Evolutionary conservation across 345 rosid genomes (phyloP).

Genomic region (Raphanus sativus): DNA sequence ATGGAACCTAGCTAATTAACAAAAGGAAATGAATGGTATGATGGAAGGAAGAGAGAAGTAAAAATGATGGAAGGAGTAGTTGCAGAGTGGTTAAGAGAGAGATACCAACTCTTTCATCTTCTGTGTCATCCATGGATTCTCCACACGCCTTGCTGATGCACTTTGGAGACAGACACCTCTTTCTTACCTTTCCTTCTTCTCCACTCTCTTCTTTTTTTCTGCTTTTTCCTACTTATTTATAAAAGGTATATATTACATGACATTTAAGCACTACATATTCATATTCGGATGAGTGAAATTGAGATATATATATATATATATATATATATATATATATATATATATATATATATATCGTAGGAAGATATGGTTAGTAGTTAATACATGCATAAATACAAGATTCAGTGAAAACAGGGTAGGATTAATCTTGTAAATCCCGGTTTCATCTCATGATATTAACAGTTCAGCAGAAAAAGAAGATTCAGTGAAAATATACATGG

Average conservation of each 20-base stretch:
- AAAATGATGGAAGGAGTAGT: slow-evolving; percentile 14
- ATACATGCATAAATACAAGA: slow-evolving; percentile 6
- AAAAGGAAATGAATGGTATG: not conserved
- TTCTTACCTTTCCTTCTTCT: slow-evolving; percentile 34
- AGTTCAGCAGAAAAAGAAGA: not conserved
- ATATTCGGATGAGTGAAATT: not conserved
- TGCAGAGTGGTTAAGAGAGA: slow-evolving; percentile 30
- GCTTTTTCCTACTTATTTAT: not conserved
- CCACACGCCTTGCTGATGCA: slow-evolving; percentile 36
- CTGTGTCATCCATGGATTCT: slow-evolving; percentile 35
- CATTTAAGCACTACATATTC: not conserved
- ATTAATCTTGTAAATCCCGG: too few relatives aligned
- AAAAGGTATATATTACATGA: not conserved
- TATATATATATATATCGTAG: not conserved
- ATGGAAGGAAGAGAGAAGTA: not conserved
- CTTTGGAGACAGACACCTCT: slow-evolving; percentile 26
- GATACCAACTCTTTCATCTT: slow-evolving; percentile 35
- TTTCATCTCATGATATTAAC: too few relatives aligned
- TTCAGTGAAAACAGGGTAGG: not conserved
- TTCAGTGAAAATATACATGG: not conserved
- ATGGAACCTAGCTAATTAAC: not conserved
- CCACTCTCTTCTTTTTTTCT: slow-evolving; percentile 11
- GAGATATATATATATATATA: not conserved
- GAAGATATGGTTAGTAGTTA: not conserved
- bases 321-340: too few relatives aligned